Base-by-base conservation (phyloP, 371 early-diverging fungal species). In the Mucor sp. region DNA sequence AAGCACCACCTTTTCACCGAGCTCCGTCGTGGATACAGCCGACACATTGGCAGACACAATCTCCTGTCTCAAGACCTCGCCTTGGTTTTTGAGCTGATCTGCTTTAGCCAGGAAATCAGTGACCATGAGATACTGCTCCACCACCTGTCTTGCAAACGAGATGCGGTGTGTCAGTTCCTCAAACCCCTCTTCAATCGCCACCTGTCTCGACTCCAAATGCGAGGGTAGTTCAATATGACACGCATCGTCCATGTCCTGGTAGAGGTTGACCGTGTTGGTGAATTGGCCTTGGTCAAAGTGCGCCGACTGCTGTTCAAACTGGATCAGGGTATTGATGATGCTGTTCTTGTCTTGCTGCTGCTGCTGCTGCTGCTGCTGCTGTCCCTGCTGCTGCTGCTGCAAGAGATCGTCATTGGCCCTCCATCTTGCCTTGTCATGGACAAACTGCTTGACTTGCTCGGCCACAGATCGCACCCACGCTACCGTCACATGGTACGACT, bases 171-270 rank as follows among this genome's bases (percentile, higher is more conserved):
- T 72, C 14, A 86, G 60, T 6, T 68, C 66, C 48, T 80, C 77
- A 62, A 82, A 76, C 2, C 64, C 61, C 37, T 83, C 81, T 69
- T 86, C 86, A 39, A 81, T 61, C 1, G 64, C 76, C 8, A 75
- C 74, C 59, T 86, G 86, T 23, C 82, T 70, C 15, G 70, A 69
- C 43, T 84, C 77, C 17, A 86, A 56, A 68, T 80, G 79, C 11
- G 60, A 70, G 0, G 86, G 82, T 11, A 84, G 47, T 27, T 79
- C 81, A 8, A 71, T 59, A 28, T 79, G 72, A 33, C 76, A 71
- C 6, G 73, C 60, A 56, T 86, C 81, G 33, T 83, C 79, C 50
- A 86, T 63, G 33, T 80, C 85, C 57, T 86, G 84, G 59, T 80
- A 84, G 28, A 71, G 44, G 25, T 83, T 73, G 37, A 78, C 70